Percentiles rank a stretch among this genome's conserved stretches.
Conservation (phyloP, 129 eudicot species). For the Centaurea solstitialis region DNA sequence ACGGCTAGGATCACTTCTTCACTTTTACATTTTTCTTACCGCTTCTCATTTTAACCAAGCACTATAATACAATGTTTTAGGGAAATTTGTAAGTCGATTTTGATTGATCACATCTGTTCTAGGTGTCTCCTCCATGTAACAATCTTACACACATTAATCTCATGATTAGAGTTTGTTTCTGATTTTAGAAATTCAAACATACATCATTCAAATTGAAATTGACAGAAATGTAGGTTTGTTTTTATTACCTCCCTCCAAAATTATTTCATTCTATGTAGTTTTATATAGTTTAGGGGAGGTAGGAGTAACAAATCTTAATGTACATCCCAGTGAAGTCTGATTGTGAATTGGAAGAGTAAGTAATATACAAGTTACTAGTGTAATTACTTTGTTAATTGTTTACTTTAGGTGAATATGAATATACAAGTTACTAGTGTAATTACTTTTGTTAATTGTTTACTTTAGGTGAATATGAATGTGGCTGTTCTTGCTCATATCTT, state of each 20-base stretch:
- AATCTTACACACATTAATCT: neutral
- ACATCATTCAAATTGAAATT: neutral
- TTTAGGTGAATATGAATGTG: neutral
- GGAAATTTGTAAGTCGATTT: neutral
- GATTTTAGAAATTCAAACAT: neutral
- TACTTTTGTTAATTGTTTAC: neutral
- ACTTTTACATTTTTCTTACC: too few relatives aligned
- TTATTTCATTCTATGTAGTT: neutral
- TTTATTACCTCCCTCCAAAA: neutral
- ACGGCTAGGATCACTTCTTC: too few relatives aligned
- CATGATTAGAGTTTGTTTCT: neutral
- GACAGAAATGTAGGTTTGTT: neutral
- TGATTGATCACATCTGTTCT: neutral
- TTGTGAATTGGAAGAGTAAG: neutral
- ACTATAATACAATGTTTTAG: neutral
- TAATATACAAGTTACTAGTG: neutral
- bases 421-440: neutral
- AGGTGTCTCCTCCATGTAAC: neutral
- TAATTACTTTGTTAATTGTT: neutral
- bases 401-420: neutral
- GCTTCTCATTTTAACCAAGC: too few relatives aligned
- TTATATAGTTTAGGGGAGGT: too few relatives aligned
- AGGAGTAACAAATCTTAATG: too few relatives aligned
- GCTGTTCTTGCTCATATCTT: neutral
- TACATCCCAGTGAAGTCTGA: neutral